A percentile compares a stretch with the other conserved stretches of the same genome.
Conservation (phyloP, 257 asterid genomes). For the Plantago elongata region DNA sequence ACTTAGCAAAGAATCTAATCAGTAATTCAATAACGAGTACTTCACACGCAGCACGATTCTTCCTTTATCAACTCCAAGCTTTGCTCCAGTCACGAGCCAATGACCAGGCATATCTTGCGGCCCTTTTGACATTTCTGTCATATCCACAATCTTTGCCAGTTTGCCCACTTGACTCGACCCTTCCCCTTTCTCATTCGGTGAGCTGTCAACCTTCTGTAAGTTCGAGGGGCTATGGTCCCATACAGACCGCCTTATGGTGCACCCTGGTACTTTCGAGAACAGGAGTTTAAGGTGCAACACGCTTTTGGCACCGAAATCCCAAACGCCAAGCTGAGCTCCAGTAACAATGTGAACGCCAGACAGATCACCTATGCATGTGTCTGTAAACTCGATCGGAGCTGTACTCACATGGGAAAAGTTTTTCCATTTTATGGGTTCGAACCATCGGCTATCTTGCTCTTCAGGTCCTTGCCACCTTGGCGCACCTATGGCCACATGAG, state of each 20-base stretch:
- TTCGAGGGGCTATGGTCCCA: conserved; percentile 96
- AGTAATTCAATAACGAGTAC: conserved; percentile 87
- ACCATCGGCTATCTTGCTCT: conserved; percentile 99
- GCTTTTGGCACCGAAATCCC: conserved; percentile 89
- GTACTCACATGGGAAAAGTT: conserved; percentile 96
- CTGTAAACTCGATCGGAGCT: conserved; percentile 87
- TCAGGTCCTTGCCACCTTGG: conserved; percentile 99
- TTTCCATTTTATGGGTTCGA: conserved; percentile 97
- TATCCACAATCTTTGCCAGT: conserved; percentile 79
- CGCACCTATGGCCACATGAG: conserved; percentile 95
- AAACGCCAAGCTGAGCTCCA: conserved; percentile 95
- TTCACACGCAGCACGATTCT: conserved; percentile 73
- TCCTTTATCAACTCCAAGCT: conserved; percentile 98
- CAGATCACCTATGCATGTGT: conserved; percentile 86
- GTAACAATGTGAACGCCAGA: conserved; percentile 93
- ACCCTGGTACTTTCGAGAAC: conserved; percentile 94
- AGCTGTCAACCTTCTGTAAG: conserved; percentile 52
- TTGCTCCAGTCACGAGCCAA: conserved; percentile 98
- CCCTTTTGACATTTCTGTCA: conserved; percentile 95
- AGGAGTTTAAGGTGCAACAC: conserved; percentile 90
- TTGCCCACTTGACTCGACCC: conserved; percentile 55
- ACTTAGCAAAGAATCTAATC: conserved; percentile 29
- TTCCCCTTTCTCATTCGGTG: conserved; percentile 61
- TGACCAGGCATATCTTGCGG: conserved; percentile 97
- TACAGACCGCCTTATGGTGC: conserved; percentile 90